Conservation (phyloP, 169 alveolate species). For the Plasmodium fragile region DNA sequence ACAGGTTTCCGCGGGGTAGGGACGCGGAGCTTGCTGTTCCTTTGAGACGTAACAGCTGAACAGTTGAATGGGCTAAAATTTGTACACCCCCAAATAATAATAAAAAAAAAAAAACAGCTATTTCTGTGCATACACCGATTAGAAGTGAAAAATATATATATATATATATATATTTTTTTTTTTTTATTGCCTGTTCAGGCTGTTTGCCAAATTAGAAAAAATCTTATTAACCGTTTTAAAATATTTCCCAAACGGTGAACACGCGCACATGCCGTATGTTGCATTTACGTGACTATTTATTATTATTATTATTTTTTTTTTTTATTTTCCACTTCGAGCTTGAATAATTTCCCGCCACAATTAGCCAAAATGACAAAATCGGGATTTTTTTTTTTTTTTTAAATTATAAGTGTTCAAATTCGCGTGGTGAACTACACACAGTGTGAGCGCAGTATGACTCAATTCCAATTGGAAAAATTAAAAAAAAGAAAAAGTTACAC, state of each 20-base stretch:
- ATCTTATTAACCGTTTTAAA: neutral
- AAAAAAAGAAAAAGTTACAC: neutral
- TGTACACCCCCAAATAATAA: neutral
- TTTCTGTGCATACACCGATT: neutral
- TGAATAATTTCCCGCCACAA: neutral
- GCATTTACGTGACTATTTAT: neutral
- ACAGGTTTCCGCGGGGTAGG: neutral
- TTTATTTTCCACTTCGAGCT: neutral
- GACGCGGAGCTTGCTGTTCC: neutral
- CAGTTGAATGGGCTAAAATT: neutral
- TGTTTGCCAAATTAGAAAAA: neutral
- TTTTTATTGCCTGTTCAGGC: neutral
- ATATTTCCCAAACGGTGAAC: neutral
- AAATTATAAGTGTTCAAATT: neutral
- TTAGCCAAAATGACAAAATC: neutral
- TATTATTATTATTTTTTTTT: neutral
- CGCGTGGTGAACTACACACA: neutral
- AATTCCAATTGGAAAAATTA: neutral
- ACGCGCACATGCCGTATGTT: neutral
- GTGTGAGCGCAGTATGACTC: neutral
- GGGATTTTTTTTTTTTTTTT: neutral
- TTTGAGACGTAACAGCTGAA: neutral
- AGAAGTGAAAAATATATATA: neutral
- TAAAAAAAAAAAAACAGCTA: conserved; percentile 4
- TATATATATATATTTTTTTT: neutral